Evolutionary conservation across 2,329 filamentous ascomycete genomes (phyloP), one percentile per base, ranked within the genome.

Genomic region (Cladophialophora chaetospira): DNA sequence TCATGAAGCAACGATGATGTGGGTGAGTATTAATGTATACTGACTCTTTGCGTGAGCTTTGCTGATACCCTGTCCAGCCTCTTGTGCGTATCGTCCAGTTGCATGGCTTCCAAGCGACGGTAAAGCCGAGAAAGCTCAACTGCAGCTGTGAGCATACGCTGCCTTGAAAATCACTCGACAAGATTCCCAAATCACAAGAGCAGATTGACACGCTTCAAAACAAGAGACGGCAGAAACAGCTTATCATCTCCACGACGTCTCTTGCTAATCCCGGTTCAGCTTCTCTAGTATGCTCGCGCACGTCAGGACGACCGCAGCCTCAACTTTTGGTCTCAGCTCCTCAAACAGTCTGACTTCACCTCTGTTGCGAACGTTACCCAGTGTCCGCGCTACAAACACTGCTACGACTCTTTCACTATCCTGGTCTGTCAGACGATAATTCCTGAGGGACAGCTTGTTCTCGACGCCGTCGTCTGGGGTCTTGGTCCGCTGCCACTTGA

Each of bases 51-150:
- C n/a, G n/a, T n/a, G n/a, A n/a, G n/a, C n/a, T n/a, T n/a, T n/a
- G 35, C 58, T 61, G 26, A 55, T 26, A 8, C 42, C 3, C 23
- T 25, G 17, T 23, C 4, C 42, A 61, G 58, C 58, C 58, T 25
- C 33, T 55, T 8, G 54, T 61, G 11, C 58, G 58, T 23, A 42
- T 57, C 15, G 54, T 61, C 19, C 53, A 57, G 23, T 49, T 61
- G 21, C 58, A 57, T 44, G 58, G 58, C n/a, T 61, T 61, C 48
- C 58, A 61, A 43, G 58, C 50, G 10, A 36, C 50, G 5, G 54
- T 61, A 19, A 61, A 52, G 28, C 58, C 58, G 35, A 54, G 50
- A 9, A 61, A 52, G 25, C 46, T 61, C n/a, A 49, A 53, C 15
- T 61, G 58, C 33, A 35, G 40, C 13, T 61, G 54, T 45, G 46